Base-by-base conservation (phyloP, 2,329 filamentous ascomycete genomes). In the Drechslerella coelobrocha region DNA sequence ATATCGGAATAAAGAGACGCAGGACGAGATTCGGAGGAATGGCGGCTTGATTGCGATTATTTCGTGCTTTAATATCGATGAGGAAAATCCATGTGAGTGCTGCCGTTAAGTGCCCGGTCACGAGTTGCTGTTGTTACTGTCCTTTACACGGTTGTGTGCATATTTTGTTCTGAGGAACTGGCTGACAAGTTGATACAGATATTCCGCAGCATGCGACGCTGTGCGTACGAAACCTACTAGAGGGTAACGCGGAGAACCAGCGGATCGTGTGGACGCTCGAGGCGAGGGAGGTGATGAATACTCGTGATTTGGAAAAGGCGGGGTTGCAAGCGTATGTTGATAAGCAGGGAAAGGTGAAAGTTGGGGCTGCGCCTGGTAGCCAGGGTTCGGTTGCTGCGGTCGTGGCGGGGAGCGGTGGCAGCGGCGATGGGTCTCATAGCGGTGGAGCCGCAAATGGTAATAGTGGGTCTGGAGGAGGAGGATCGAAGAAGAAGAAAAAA, bases 321-420 rank as follows among this genome's bases (percentile, higher is more conserved):
- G 76, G 75, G 21, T 76, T 76, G 52, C 75, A 77, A 27, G 75
- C 76, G 19, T 76, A 74, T 59, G 75, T 77, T 12, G 76, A 77
- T 56, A 75, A 75, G 24, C 63, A 66, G 9, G 76, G 76, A 8
- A 75, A 76, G 27, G 75, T 77, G 6, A 73, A 74, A 21, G 68
- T 72, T 31, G 68, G 68, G 2, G 34, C 68, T 47, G 61, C 54
- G 7, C 55, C 61, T 9, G 27, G 47, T 26, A 19, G 24, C 27
- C 23, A 27, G 47, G 47, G 26, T 19, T 3, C 41, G 51, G 48
- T n/a, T 29, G 53, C 47, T 27, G 17, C 12, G n/a, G 37, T 17
- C n/a, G 37, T 14, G 4, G 37, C 37, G 7, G 41, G 41, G 26
- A 17, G 47, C 6, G 23, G 6, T n/a, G 27, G 12, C 5, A 23